Conservation (phyloP, 345 rosid species). For the Pelargonium nanum region DNA sequence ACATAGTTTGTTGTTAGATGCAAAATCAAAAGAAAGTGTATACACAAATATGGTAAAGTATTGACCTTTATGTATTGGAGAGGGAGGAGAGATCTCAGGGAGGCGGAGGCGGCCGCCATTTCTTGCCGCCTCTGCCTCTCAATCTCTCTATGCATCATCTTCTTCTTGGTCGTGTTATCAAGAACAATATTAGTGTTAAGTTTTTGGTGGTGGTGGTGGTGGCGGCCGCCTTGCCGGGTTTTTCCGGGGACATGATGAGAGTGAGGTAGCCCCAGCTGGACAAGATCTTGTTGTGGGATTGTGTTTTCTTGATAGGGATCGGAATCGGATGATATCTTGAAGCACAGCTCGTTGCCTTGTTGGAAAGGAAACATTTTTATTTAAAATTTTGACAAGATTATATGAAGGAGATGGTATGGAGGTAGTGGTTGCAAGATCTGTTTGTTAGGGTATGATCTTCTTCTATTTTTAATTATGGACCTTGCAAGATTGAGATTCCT, state of each 20-base stretch:
- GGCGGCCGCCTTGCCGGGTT: too few species aligned
- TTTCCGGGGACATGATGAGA: too few species aligned
- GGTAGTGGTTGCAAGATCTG: not conserved
- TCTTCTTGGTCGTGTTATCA: conserved; percentile 14
- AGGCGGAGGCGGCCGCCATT: conserved; percentile 24
- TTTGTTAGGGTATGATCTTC: not conserved
- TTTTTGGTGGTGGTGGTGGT: too few species aligned
- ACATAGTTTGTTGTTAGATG: not conserved
- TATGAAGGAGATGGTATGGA: not conserved
- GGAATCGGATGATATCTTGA: not conserved
- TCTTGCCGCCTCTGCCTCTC: conserved; percentile 39
- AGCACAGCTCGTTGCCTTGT: not conserved
- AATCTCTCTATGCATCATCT: conserved; percentile 25
- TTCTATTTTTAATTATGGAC: too few species aligned
- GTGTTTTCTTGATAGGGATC: not conserved
- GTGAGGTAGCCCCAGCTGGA: not conserved
- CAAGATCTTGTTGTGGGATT: not conserved
- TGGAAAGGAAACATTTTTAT: not conserved
- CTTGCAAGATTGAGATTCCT: not conserved
- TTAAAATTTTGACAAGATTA: not conserved
- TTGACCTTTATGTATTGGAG: conserved; percentile 26
- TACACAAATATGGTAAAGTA: not conserved
- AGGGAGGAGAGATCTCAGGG: conserved; percentile 29
- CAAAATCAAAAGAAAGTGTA: not conserved
- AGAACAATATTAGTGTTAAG: too few species aligned